Conservation (phyloP, 2,329 filamentous ascomycete species). For the Mycosphaerella arachidis region DNA sequence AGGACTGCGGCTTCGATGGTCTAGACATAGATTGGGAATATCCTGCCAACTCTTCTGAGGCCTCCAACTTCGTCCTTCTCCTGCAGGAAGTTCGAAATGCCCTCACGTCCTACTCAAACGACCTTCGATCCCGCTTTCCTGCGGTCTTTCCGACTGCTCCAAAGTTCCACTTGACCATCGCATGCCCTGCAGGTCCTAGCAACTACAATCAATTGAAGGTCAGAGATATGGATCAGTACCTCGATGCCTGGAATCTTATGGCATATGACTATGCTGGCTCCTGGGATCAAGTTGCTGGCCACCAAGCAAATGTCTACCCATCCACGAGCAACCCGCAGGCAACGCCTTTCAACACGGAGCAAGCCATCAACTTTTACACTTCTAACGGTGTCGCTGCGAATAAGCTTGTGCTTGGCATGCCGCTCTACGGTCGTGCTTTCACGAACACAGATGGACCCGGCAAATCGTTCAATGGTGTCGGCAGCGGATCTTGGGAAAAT, state of each 20-base stretch:
- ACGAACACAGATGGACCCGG: constrained; percentile 72
- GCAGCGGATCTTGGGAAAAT: constrained; percentile 75
- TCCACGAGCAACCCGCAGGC: constrained; percentile 52
- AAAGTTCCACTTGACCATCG: constrained; percentile 42
- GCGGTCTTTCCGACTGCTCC: constrained; percentile 30
- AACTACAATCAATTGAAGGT: constrained; percentile 43
- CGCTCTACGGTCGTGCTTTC: constrained; percentile 85
- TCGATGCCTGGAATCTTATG: constrained; percentile 51
- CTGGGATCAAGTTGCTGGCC: constrained; percentile 68
- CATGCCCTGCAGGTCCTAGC: constrained; percentile 39
- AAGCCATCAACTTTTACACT: constrained; percentile 68
- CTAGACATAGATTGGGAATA: constrained; percentile 50
- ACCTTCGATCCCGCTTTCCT: not conserved
- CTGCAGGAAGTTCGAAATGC: constrained; percentile 36
- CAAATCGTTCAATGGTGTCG: constrained; percentile 63
- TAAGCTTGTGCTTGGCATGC: constrained; percentile 87
- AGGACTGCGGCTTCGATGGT: constrained; percentile 68
- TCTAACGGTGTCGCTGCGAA: constrained; percentile 53
- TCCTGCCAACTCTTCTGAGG: constrained; percentile 37
- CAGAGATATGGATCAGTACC: constrained; percentile 36
- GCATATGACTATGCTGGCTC: constrained; percentile 62
- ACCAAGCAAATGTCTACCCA: constrained; percentile 73
- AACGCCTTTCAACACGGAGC: constrained; percentile 74
- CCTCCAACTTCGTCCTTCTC: constrained; percentile 36
- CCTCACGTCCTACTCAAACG: constrained; percentile 38